Base-by-base conservation (phyloP, 192 early-diverging fungal species). In the Backusella liffmaniae region DNA sequence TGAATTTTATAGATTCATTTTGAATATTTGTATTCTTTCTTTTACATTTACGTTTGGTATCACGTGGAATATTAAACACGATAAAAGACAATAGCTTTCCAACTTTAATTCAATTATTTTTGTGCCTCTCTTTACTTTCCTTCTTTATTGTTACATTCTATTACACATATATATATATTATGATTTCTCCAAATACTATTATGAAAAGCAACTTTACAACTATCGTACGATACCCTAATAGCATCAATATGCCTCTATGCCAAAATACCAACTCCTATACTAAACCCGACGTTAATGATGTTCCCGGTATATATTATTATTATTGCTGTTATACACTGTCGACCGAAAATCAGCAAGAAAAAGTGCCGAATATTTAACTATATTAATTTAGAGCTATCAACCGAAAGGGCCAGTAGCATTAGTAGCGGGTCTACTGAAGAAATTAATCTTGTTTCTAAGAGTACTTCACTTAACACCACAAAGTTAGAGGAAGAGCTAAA, bases 401-500 rank as follows among this genome's bases (percentile, higher is more conserved):
- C 26, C 29, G 70, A 46, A 41, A 49, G 16, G 29, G 49, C 34
- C 34, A 70, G 21, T 42, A 36, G 29, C 32, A 42, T 62, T n/a
- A 53, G 67, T 39, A 7, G 30, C 23, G 46, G 70, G 26, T 72
- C 70, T 37, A 26, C 42, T 39, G 51, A 73, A 34, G 30, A 62
- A 74, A 15, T 21, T 6, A 37, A 4, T 18, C 46, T 49, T 74
- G 32, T 18, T 23, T 32, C 72, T 32, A 68, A 39, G 51, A 34
- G 29, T 74, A 15, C 70, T 62, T 56, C 46, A 53, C 23, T 69
- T 3, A 26, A 51, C 10, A 74, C 67, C 15, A 73, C 88, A 23
- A 95, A 96, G 74, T 87, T 96, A 18, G 90, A 93, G 51, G 81
- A 89, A 68, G 94, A 97, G 79, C 93, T 91, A 30, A 97, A 97